Conservation (phyloP, 2,329 filamentous ascomycete species). For the Ramichloridium luteum region DNA sequence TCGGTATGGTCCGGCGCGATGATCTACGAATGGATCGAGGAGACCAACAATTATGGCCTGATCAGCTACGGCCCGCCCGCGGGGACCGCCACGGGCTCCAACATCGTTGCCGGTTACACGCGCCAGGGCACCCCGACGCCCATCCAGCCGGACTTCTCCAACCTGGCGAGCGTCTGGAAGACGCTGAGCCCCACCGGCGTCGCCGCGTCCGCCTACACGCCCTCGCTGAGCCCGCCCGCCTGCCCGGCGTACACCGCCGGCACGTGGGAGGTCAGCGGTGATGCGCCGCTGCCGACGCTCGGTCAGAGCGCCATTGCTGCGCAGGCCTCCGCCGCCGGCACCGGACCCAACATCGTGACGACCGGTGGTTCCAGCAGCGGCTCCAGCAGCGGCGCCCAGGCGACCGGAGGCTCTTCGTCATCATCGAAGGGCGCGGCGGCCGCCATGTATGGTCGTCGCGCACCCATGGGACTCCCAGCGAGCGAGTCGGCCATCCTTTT, state of each 20-base stretch:
- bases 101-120: conserved; percentile 54
- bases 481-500: too few species aligned
- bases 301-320: too few species aligned
- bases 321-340: too few species aligned
- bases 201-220: conserved; percentile 51
- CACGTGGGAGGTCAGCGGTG: conserved; percentile 62
- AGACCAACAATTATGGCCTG: conserved; percentile 71
- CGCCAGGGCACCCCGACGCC: conserved; percentile 63
- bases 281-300: conserved; percentile 56
- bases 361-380: too few species aligned
- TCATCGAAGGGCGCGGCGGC: too few species aligned
- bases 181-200: conserved; percentile 59
- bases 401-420: too few species aligned
- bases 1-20: conserved; percentile 63
- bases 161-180: conserved; percentile 66
- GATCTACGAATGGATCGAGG: conserved; percentile 82
- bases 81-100: conserved; percentile 25
- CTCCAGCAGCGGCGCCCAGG: too few species aligned
- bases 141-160: conserved; percentile 62
- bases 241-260: conserved; percentile 59
- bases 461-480: too few species aligned
- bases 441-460: too few species aligned
- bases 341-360: too few species aligned
- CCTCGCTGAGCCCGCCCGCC: conserved; percentile 47
- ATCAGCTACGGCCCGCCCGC: conserved; percentile 57